Conservation (phyloP, 257 asterid species). For the Salvia hispanica region DNA sequence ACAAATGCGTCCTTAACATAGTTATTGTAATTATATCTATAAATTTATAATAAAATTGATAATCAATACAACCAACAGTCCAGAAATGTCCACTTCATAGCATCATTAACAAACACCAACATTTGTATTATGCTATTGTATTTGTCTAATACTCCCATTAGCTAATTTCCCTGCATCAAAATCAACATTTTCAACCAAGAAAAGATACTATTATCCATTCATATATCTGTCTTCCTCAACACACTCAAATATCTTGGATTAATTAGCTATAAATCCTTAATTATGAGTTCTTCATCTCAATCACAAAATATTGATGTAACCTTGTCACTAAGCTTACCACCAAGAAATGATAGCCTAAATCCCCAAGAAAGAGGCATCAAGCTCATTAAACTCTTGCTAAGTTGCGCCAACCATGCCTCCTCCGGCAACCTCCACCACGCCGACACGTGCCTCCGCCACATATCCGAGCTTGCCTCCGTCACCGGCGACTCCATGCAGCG, state of each 20-base stretch:
- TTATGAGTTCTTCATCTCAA: slow-evolving; percentile 43
- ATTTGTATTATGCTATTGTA: slow-evolving; percentile 35
- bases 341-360: slow-evolving; percentile 28
- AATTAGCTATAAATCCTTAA: slow-evolving; percentile 3
- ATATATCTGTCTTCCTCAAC: background rate
- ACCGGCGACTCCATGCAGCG: slow-evolving; percentile 59
- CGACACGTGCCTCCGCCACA: slow-evolving; percentile 48
- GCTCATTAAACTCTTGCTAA: slow-evolving; percentile 50
- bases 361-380: slow-evolving; percentile 50
- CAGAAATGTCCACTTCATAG: slow-evolving; percentile 37
- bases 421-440: slow-evolving; percentile 58
- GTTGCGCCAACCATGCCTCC: slow-evolving; percentile 51
- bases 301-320: slow-evolving; percentile 44
- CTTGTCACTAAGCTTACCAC: slow-evolving; percentile 41
- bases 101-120: slow-evolving; percentile 30
- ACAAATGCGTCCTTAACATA: slow-evolving; percentile 12
- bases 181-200: slow-evolving; percentile 11
- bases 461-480: slow-evolving; percentile 43
- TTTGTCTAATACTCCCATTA: slow-evolving; percentile 34
- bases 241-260: background rate
- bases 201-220: slow-evolving; percentile 19
- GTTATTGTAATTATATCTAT: slow-evolving; percentile 24
- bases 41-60: too few relatives aligned
- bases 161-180: slow-evolving; percentile 24
- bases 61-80: slow-evolving; percentile 29